Percentiles rank a stretch among this genome's conserved stretches.
Evolutionary conservation across 306 rosid genomes (phyloP).

Genomic region (Phaseolus lunatus): DNA sequence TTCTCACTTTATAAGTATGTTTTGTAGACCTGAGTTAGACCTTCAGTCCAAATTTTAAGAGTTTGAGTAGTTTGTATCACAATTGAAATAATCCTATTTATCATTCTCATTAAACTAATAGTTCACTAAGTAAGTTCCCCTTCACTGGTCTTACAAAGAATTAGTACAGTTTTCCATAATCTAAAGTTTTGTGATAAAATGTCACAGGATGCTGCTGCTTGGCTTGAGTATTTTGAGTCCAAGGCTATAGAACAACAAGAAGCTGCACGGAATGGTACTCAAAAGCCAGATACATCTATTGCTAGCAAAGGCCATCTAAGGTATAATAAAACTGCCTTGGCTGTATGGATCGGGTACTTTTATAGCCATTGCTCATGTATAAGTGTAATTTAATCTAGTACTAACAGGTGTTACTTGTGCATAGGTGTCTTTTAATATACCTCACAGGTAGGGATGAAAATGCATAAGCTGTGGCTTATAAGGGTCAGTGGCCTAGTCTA

Average conservation of each 20-base stretch:
- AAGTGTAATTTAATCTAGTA: neutral
- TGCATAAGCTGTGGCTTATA: neutral
- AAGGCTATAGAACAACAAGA: slow-evolving; percentile 96
- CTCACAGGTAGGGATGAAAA: neutral
- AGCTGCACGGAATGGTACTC: slow-evolving; percentile 88
- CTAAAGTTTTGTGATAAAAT: slow-evolving; percentile 31
- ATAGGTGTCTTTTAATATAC: neutral
- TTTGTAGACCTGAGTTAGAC: neutral
- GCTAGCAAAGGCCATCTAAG: slow-evolving; percentile 96
- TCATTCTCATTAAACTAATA: neutral
- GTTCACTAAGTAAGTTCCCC: neutral
- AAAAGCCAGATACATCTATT: slow-evolving; percentile 85
- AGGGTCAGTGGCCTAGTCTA: neutral
- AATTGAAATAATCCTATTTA: neutral
- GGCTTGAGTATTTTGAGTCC: slow-evolving; percentile 95
- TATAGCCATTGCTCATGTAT: neutral
- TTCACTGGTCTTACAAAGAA: neutral
- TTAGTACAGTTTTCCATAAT: neutral
- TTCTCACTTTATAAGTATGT: neutral
- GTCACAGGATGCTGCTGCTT: slow-evolving; percentile 90
- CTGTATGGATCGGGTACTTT: slow-evolving; percentile 32
- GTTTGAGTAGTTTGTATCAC: neutral
- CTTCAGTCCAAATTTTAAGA: neutral
- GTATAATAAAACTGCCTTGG: slow-evolving; percentile 49
- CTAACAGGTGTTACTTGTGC: neutral